Evolutionary conservation across 352 stramenopile species (phyloP), one percentile per base, ranked within the genome.

Genomic region (Phytophthora macrochlamydospora): DNA sequence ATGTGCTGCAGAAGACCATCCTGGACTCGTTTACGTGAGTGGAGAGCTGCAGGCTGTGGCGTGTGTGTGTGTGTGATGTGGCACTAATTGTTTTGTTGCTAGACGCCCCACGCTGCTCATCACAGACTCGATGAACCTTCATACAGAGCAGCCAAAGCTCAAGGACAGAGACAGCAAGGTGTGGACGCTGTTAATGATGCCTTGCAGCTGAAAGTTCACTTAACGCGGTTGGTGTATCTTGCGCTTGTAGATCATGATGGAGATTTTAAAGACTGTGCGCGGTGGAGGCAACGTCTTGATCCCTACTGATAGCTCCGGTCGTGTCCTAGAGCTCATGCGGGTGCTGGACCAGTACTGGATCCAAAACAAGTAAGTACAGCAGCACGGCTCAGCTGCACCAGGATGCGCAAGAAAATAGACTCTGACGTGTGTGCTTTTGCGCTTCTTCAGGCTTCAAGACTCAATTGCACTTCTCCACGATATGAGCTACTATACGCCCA

Each of bases 311-410:
- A 97, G 92, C 43, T 94, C 89, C 24, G 94, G 95, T 4, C 89
- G 97, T 24, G 91, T 98, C n/a, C 77, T 99, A 1, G 97, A 99
- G 79, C 69, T 99, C 7, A 91, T 98, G 62, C 84, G 97, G n/a
- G 76, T 98, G 2, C 65, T 99, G 24, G 88, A 98, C 65, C 85
- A 97, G 73, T 97, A 98, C 73, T 99, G 96, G 96, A 97, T 98
- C 56, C 82, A 96, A 55, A 95, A 98, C 73, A 97, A 98, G 77
- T 93, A 87, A 31, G 84, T 67, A 28, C 40, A 52, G 5, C 6
- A 24, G 43, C 43, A 49, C 40, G 6, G 18, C 14, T 4, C 29
- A 24, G 18, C 1, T 87, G n/a, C 18, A 24, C 18, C 18, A 24
- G 18, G 18, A 24, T 0, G 18, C 18, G 18, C 18, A 24, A 24